These are phyloP conservation scores for Kuraishia borneana DNA, from an alignment of 805 yeast genomes.

Conservation along the genomic window DNA sequence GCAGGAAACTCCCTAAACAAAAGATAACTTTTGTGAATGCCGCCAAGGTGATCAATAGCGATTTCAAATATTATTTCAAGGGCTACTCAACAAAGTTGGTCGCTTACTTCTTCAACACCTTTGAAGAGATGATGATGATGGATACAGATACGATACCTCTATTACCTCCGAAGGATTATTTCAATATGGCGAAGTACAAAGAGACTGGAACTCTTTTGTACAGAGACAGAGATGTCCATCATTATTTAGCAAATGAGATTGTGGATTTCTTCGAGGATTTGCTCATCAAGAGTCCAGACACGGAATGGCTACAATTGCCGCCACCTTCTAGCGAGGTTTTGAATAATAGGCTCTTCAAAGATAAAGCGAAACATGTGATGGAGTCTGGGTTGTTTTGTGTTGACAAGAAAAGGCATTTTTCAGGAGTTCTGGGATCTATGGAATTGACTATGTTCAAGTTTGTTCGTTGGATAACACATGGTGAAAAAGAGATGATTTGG, in stretches of 20 bases:
- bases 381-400: conserved; percentile 38
- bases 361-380: conserved; percentile 30
- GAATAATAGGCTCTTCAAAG: conserved; percentile 29
- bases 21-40: conserved; percentile 22
- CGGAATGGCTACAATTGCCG: conserved; percentile 22
- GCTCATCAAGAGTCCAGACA: conserved; percentile 31
- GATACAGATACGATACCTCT: conserved; percentile 41
- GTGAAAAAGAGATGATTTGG: conserved; percentile 77
- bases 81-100: conserved; percentile 34
- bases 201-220: conserved; percentile 32
- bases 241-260: conserved; percentile 23
- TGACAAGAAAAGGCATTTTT: conserved; percentile 36
- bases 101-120: conserved; percentile 46
- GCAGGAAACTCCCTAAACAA: conserved; percentile 14
- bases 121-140: conserved; percentile 40
- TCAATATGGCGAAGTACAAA: conserved; percentile 21
- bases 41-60: conserved; percentile 13
- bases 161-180: conserved; percentile 23
- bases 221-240: conserved; percentile 33
- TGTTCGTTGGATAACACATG: conserved; percentile 47
- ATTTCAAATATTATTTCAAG: conserved; percentile 13
- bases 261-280: conserved; percentile 33
- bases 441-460: conserved; percentile 29
- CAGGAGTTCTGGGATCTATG: conserved; percentile 32
- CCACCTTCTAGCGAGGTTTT: conserved; percentile 23